Base-by-base conservation (phyloP, 495 filamentous ascomycete species). In the Neurospora cerealis region DNA sequence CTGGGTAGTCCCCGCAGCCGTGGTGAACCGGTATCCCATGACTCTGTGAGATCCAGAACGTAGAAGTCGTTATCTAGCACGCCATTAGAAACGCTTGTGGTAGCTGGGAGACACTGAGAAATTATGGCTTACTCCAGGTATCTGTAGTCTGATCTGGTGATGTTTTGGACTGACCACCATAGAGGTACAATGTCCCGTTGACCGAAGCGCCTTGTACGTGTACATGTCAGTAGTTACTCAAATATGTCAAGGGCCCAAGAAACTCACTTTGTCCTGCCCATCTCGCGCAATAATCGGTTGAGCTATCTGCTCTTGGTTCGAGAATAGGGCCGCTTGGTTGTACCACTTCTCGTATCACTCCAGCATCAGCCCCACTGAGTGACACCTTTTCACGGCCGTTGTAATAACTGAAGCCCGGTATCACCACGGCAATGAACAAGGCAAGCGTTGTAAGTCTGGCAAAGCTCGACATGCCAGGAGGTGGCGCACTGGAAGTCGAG, bases 121-220 rank as follows among this genome's bases (percentile, higher is more conserved):
- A 19, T 38, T 13, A 38, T 32, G 60, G 79, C 87, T 75, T 85
- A 92, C 89, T 91, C 91, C 91, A 93, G 21, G 87, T 89, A 77
- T 91, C 79, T 4, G 77, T 74, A 3, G 73, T 84, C 79, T 93
- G 91, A 8, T 85, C 83, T 21, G 83, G 73, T 10, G 82, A 77
- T 6, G 80, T 85, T 28, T 82, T 90, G 4, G 86, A 83, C 42
- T 90, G 86, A 13, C 92, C 92, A 41, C 92, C 92, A 74, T 93
- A 93, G n/a, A 93, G 85, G 76, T 92, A 93, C 24, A 93, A 79
- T 0, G 90, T 93, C 37, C 91, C 92, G 70, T 93, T 92, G 5
- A 93, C 86, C 48, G 89, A 75, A 24, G 90, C 86, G 41, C 79
- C 83, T 85, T 48, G 10, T 44, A 2, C 2, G 40, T 24, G 11